Base-by-base conservation (phyloP, 805 yeast genomes). In the Yamadazyma phyllophila region DNA sequence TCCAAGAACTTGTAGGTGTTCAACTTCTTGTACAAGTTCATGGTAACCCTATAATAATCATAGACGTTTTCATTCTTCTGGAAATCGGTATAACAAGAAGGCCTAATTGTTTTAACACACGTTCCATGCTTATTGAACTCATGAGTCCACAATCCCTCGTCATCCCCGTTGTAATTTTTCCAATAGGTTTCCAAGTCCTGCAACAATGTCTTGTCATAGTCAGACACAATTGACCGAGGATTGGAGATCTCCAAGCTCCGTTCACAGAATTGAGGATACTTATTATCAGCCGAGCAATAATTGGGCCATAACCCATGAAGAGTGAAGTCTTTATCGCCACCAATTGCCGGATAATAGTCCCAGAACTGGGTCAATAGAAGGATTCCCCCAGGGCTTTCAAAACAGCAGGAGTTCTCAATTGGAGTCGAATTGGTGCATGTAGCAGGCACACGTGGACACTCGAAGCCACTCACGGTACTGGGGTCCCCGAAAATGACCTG, bases 91-190 rank as follows among this genome's bases (percentile, higher is more conserved):
- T 67, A 71, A 45, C 76, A 71, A 9, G 46, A 36, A 14, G 76
- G 75, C 11, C 51, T 41, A 32, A 69, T 53, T 8, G 75, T 69
- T 27, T 61, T 64, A 49, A 71, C 63, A 51, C 76, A 71, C 2
- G 76, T 71, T 7, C 65, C 76, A 46, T 71, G 76, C 51, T 71
- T 71, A 57, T 71, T 71, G 57, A 54, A 71, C 53, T 71, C 75
- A 48, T 71, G 75, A 30, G 62, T 60, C 76, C 76, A 71, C 43
- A 71, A 57, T 8, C 73, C 62, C 46, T 79, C 83, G 11, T 88
- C 88, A 41, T 78, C 78, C 8, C 73, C 73, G 43, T 62, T 57
- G 56, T 59, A 58, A 49, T 63, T 57, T 50, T 85, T 62, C 74
- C 71, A 66, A 49, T 55, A 51, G 37, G 51, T 52, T 31, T 48